Evolutionary conservation across 208 protist genomes (phyloP).

Genomic region (Trypanosoma scelopori): DNA sequence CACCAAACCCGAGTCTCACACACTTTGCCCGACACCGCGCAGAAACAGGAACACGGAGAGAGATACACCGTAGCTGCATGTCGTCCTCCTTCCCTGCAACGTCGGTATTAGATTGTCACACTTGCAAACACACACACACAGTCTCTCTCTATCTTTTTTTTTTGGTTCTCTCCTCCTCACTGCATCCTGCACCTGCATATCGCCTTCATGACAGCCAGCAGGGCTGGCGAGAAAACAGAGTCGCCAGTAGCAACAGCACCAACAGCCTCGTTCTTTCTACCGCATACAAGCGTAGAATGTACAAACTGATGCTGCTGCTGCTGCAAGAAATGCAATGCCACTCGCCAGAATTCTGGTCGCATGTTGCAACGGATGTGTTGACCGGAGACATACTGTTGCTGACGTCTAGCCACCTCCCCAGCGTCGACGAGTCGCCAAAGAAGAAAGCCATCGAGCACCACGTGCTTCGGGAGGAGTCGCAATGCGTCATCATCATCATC

Average conservation of each 20-base stretch:
- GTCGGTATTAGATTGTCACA: too few relatives aligned
- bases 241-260: background rate
- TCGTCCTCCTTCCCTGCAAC: too few relatives aligned
- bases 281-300: background rate
- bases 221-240: conserved; percentile 2
- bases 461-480: conserved; percentile 13
- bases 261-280: background rate
- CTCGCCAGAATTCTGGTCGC: conserved; percentile 15
- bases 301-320: conserved; percentile 15
- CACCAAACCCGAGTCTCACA: too few relatives aligned
- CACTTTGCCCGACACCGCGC: too few relatives aligned
- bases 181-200: background rate
- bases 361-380: background rate
- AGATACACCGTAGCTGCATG: too few relatives aligned
- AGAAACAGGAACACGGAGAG: too few relatives aligned
- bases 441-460: conserved; percentile 30
- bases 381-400: background rate
- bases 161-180: background rate
- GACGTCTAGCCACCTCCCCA: background rate
- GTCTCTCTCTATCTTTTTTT: too few relatives aligned
- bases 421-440: conserved; percentile 13
- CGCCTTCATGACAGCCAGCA: conserved; percentile 23
- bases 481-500: conserved; percentile 1
- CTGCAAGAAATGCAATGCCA: conserved; percentile 14
- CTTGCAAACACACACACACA: too few relatives aligned